Base-by-base conservation (phyloP, 257 asterid species). In the Salvia hispanica region DNA sequence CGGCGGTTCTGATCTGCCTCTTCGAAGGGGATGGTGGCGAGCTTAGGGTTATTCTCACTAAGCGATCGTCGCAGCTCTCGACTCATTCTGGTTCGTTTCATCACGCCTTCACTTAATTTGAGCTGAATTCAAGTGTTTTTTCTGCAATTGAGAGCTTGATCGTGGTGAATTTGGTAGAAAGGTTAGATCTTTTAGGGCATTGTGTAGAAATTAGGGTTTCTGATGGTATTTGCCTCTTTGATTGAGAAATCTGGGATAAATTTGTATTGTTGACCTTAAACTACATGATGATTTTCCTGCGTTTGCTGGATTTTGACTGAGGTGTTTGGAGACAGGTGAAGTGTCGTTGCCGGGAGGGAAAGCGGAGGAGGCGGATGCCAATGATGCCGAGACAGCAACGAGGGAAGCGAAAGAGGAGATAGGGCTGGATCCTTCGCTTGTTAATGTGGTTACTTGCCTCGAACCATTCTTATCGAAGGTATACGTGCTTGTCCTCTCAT, bases 401-500 rank as follows among this genome's bases (percentile, higher is more conserved):
- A 77, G 97, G 65, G 99, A 93, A 78, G 99, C 99, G 31, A 78
- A 85, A 42, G 99, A 93, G 89, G 99, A 90, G 84, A 93, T 93
- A 9, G 99, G 99, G 21, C 72, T 93, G 80, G 92, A 88, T 82
- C 96, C 96, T 61, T 82, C 86, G 8, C 79, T 83, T 51, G 96
- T 93, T 42, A 86, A 86, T 76, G 80, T 90, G 14, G 89, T 90
- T 15, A 81, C 99, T 64, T 79, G 82, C 79, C 97, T 93, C 15
- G 97, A 93, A 69, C 99, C 97, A 0, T 93, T 90, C 94, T 78
- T 88, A 69, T 88, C 99, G 15, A 93, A 93, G 99, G 99, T 90
- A 76, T 56, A 33, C 36, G 0, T 28, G 43, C 50, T 9, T 54
- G n/a, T 74, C 55, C 39, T 64, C 11, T n/a, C 72, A 28, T 36